Evolutionary conservation across 768 basidiomycete genomes (phyloP), one percentile per base, ranked within the genome.

Genomic region (Mycena olivaceomarginata): DNA sequence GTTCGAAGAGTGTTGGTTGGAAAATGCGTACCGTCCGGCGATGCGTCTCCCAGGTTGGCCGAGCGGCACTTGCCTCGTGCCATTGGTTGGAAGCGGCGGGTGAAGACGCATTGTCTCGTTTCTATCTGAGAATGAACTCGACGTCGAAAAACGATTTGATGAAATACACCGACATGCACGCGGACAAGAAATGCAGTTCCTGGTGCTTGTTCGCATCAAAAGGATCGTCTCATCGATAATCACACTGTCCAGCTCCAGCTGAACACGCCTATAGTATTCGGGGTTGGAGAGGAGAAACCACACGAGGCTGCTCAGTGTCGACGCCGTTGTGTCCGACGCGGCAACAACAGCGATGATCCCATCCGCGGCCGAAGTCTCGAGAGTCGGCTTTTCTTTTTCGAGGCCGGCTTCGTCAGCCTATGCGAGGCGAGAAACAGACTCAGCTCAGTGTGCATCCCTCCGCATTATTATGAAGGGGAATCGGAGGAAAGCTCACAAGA

Each of bases 41-140:
- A 71, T 67, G 41, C 15, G 37, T 45, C 77, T 67, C 13, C 59
- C 70, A 22, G 43, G 18, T 7, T 12, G 48, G 48, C 39, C 7
- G 37, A 60, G 51, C 79, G 72, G 70, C 80, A 11, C 83, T 83
- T 16, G 84, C 81, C 48, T 83, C 81, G 62, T 88, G 86, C 79
- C 89, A 87, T 62, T 86, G 83, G 56, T 86, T 59, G 90, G 85
- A n/a, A 92, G 80, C 9, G 92, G 87, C 13, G 91, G 90, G 72
- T 86, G 86, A 25, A 92, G 83, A 46, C 91, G 87, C 40, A 92
- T 81, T 0, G 87, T 83, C 70, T 92, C 91, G 53, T 91, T 90
- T 76, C 91, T 92, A 70, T 63, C 16, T 60, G 8, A 57, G 39
- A 16, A 41, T 65, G 22, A 65, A 25, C 37, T 46, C 3, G 37